Percentiles rank a stretch among this genome's conserved stretches.
phyloP scores from a whole-genome alignment of 2,329 filamentous ascomycete species.

The Hypoxylon sp. region DNA sequence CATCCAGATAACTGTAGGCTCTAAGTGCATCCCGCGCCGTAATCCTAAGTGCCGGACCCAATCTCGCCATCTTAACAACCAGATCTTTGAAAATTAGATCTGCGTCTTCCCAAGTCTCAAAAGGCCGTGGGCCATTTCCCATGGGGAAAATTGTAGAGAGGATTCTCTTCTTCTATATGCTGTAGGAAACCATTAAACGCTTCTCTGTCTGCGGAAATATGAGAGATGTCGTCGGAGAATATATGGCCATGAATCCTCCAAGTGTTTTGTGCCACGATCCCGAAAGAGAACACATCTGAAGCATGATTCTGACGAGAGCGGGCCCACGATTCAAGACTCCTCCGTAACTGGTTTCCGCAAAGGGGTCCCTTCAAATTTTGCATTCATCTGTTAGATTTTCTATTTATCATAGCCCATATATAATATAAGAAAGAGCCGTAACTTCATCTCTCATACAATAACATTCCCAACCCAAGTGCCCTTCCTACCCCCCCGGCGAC shows the following conservation, averaged over 20 bases:
- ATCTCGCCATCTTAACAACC: conserved; percentile 18
- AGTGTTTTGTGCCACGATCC: background rate
- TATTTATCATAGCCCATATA: too few relatives aligned
- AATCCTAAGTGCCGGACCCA: conserved; percentile 21
- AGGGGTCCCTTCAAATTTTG: background rate
- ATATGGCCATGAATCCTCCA: conserved; percentile 2
- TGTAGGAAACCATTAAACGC: background rate
- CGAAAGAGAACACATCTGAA: conserved; percentile 1
- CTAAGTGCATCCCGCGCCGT: conserved; percentile 19
- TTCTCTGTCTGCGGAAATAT: conserved; percentile 1
- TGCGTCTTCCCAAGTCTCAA: background rate
- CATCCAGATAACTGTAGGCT: background rate
- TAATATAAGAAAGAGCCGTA: too few relatives aligned
- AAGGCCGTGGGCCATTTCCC: background rate
- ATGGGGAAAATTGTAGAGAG: background rate
- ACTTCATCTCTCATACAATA: too few relatives aligned
- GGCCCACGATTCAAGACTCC: background rate
- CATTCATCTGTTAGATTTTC: too few relatives aligned
- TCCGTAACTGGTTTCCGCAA: conserved; percentile 1
- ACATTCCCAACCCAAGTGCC: too few relatives aligned
- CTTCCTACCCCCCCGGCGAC: too few relatives aligned
- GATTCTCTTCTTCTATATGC: background rate
- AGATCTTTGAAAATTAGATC: conserved; percentile 11
- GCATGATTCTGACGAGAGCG: background rate
- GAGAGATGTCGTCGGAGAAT: background rate